These are phyloP conservation scores for Areca catechu DNA, from an alignment of 176 grass and related monocot species.

Conservation along the genomic window DNA sequence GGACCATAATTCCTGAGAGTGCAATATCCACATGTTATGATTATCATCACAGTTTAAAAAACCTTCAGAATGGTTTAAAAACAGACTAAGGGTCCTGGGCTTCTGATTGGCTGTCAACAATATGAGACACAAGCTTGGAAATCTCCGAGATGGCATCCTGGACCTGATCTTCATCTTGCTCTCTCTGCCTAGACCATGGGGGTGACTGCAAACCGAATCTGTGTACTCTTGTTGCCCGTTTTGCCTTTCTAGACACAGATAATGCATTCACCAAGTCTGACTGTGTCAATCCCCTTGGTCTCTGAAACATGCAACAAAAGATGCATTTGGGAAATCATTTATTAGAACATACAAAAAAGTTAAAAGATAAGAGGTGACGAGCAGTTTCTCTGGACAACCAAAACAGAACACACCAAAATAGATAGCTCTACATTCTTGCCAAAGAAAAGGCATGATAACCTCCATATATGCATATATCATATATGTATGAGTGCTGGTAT, in stretches of 20 bases:
- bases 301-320: conserved; percentile 35
- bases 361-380: too few relatives aligned
- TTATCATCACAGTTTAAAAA: too few relatives aligned
- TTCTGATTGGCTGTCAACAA: conserved; percentile 74
- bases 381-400: too few relatives aligned
- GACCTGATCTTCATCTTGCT: conserved; percentile 76
- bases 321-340: not conserved
- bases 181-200: conserved; percentile 43
- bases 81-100: conserved; percentile 34
- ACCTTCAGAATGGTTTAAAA: too few relatives aligned
- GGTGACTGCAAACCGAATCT: conserved; percentile 28
- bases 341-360: not conserved
- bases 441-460: too few relatives aligned
- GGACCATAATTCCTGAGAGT: too few relatives aligned
- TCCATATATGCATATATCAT: too few relatives aligned
- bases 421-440: too few relatives aligned
- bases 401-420: too few relatives aligned
- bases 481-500: too few relatives aligned
- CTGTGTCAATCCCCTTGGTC: conserved; percentile 58
- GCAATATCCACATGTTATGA: too few relatives aligned
- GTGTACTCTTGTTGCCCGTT: conserved; percentile 24
- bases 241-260: conserved; percentile 61
- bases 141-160: conserved; percentile 86
- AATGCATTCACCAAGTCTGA: conserved; percentile 70
- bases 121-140: conserved; percentile 88